A percentile compares a stretch with the other conserved stretches of the same genome.
phyloP scores from a whole-genome alignment of 2,329 filamentous ascomycete species.

The Colletotrichum theobromicola region DNA sequence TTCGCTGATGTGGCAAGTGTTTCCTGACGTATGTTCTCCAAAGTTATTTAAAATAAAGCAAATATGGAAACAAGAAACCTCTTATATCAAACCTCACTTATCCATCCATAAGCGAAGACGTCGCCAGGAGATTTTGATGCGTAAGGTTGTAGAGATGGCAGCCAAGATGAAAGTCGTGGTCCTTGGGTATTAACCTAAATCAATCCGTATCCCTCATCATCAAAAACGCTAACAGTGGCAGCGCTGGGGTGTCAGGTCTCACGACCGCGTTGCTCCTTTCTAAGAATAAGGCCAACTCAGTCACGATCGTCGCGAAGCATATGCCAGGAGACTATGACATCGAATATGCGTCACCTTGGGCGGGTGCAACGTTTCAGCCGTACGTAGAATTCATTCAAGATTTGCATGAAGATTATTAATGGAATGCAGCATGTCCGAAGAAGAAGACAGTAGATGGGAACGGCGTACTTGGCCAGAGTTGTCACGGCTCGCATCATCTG shows the following conservation, averaged over 20 bases:
- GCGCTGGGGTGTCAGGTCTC: constrained; percentile 56
- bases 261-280: constrained; percentile 56
- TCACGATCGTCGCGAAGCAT: constrained; percentile 65
- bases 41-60: too few species aligned
- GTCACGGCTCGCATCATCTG: constrained; percentile 57
- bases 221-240: constrained; percentile 19
- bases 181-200: not conserved
- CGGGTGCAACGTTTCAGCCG: constrained; percentile 77
- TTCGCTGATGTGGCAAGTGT: not conserved
- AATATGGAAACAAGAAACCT: too few species aligned
- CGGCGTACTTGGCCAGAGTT: constrained; percentile 63
- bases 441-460: constrained; percentile 53
- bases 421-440: constrained; percentile 35
- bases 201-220: not conserved
- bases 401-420: not conserved
- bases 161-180: not conserved
- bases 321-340: constrained; percentile 88
- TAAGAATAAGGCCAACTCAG: constrained; percentile 44
- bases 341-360: constrained; percentile 84
- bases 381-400: constrained; percentile 38
- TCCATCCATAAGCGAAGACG: too few species aligned
- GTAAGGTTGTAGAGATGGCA: not conserved
- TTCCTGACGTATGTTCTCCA: too few species aligned
- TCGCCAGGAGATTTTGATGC: not conserved
- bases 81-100: not conserved